Base-by-base conservation (phyloP, 1,139 yeast genomes). In the Debaryomycetaceae sp. region DNA sequence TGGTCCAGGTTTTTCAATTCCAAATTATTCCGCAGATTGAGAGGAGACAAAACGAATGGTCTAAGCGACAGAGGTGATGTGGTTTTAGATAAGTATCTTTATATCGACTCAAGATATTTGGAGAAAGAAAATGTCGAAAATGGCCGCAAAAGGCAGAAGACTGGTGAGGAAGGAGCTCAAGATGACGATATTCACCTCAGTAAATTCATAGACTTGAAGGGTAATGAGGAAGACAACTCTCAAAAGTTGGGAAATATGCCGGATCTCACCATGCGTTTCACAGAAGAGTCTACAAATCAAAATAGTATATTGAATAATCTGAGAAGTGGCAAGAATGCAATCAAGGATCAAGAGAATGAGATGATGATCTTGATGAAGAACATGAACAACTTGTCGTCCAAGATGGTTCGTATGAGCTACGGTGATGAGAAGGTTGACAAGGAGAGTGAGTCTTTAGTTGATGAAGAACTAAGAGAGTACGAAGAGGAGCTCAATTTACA, bases 1-100 rank as follows among this genome's bases (percentile, higher is more conserved):
- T 93, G 99, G 99, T 87, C 96, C n/a, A 73, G 98, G 49, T 95
- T 93, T 59, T 93, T 93, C 71, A 84, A 88, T 56, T 89, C 97
- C 1, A 85, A 90, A 56, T 68, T 93, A 48, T 93, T 91, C 59
- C 76, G 97, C 55, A 80, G 93, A 56, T 71, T 93, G 37, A 77
- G 97, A 59, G 99, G 99, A 48, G 99, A 93, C 60, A 84, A 83
- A 53, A 78, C 89, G 44, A 71, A 71, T 43, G 81, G 83, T 57
- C 66, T 80, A 2, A 84, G 83, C 53, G 90, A 87, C 52, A 77
- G 96, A 49, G 91, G 95, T 43, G 99, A 93, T 63, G 77, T 84
- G 8, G 76, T 90, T 6, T 72, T 93, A 49, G 99, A 93, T 64
- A 85, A 86, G 57, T 93, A 93, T 60, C 68, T 91, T 43, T 80